Base-by-base conservation (phyloP, 2,329 filamentous ascomycete genomes). In the Pezicula neosporulosa region DNA sequence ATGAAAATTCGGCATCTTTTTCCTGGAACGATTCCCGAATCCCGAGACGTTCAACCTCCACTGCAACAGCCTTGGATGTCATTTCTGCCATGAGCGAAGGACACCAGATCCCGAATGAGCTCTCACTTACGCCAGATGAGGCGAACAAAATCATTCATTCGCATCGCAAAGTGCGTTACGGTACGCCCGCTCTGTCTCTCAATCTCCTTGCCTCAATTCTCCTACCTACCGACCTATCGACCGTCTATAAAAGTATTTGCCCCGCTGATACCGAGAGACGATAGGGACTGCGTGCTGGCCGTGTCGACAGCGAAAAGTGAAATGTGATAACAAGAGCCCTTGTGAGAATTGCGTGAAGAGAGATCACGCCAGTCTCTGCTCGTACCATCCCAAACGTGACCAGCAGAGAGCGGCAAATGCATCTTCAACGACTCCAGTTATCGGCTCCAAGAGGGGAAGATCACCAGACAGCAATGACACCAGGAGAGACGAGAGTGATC, bases 261-360 rank as follows among this genome's bases (percentile, higher is more conserved):
- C 35, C 28, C 30, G 15, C 48, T 48, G 42, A 49, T 39, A 49
- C 46, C 38, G 35, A 48, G 36, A 44, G 37, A 37, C 12, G 19
- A 16, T 49, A 62, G 63, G 65, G 19, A 66, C 65, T 18, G 56
- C 50, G 52, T 86, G 83, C 61, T 86, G 82, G 82, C 83, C 83
- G 12, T 86, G 83, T 63, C 75, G 83, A 43, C 83, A 86, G 66
- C 76, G 83, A 57, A 86, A 86, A 68, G 83, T 86, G 38, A 86
- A 86, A 69, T 86, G 83, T 65, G 82, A 86, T 70, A 86, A 85
- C 66, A 82, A 85, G 65, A 77, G 83, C 62, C 83, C 83, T 1
- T 86, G 83, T 66, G 82, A 86, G 62, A 86, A 86, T 63, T 86
- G 83, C 62, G 77, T 84, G 62, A 85, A 85, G 70, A 72, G 83